These are phyloP conservation scores for Rhododendron ferrugineum DNA, from an alignment of 148 eudicot species.

Conservation along the genomic window DNA sequence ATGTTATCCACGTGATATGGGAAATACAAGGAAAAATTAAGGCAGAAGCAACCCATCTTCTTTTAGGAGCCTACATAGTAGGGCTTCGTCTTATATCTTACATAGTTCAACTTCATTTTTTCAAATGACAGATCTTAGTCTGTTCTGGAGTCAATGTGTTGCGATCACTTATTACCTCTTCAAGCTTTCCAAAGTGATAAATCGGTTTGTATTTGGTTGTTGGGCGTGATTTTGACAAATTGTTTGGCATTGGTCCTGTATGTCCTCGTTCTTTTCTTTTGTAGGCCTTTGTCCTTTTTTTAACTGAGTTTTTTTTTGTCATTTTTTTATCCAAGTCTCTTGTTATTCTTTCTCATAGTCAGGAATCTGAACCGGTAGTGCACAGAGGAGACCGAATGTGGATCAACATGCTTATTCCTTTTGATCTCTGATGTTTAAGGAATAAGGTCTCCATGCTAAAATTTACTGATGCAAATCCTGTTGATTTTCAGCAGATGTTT, in stretches of 20 bases:
- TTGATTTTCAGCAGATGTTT: neutral
- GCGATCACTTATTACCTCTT: neutral
- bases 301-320: neutral
- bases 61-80: no score
- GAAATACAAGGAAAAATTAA: no score
- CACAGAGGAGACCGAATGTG: neutral
- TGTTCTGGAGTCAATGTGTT: no score
- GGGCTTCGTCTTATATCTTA: no score
- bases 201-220: neutral
- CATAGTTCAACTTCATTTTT: no score
- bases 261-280: neutral
- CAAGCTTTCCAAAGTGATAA: neutral
- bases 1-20: neutral
- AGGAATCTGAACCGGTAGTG: neutral
- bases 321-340: no score
- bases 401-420: neutral
- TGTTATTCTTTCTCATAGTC: neutral
- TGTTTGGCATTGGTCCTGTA: neutral
- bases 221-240: neutral
- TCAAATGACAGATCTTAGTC: no score
- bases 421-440: neutral
- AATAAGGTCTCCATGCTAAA: no score
- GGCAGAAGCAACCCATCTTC: no score
- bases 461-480: no score
- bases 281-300: neutral